Evolutionary conservation across 352 stramenopile genomes (phyloP).

Genomic region (Pythium dissotocum): DNA sequence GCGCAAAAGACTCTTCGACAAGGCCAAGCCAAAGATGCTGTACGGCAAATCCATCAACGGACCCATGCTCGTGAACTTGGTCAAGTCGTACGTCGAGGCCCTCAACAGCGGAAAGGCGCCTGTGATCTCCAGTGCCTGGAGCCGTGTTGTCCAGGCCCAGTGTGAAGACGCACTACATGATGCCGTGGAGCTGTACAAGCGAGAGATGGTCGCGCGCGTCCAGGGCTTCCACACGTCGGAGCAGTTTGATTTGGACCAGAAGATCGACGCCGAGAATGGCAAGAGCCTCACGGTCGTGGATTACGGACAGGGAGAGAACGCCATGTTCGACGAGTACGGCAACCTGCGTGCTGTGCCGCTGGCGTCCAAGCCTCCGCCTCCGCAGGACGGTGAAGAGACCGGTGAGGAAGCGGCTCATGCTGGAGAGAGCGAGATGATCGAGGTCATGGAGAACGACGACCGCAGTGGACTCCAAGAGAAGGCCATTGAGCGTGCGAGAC

Average conservation of each 20-base stretch:
- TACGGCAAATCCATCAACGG: conserved; percentile 86
- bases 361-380: conserved; percentile 13
- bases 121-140: conserved; percentile 90
- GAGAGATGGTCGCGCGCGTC: conserved; percentile 57
- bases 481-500: conserved; percentile 52
- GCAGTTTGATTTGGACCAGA: conserved; percentile 58
- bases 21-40: conserved; percentile 82
- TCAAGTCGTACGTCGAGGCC: conserved; percentile 79
- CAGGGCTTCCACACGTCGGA: conserved; percentile 47
- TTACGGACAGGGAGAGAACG: conserved; percentile 51
- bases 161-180: conserved; percentile 81
- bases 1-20: conserved; percentile 68
- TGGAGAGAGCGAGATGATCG: conserved; percentile 54
- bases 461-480: conserved; percentile 32
- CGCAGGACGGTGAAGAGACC: conserved; percentile 37
- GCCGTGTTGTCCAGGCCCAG: conserved; percentile 82
- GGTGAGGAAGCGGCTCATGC: conserved; percentile 24
- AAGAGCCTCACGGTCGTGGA: conserved; percentile 46
- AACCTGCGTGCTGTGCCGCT: conserved; percentile 57
- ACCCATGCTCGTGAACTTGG: conserved; percentile 86
- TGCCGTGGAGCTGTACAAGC: conserved; percentile 77
- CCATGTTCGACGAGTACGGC: conserved; percentile 78
- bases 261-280: conserved; percentile 18
- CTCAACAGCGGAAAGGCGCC: conserved; percentile 87
- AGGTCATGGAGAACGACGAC: conserved; percentile 62